Base-by-base conservation (phyloP, 306 rosid species). In the Ceratonia siliqua region DNA sequence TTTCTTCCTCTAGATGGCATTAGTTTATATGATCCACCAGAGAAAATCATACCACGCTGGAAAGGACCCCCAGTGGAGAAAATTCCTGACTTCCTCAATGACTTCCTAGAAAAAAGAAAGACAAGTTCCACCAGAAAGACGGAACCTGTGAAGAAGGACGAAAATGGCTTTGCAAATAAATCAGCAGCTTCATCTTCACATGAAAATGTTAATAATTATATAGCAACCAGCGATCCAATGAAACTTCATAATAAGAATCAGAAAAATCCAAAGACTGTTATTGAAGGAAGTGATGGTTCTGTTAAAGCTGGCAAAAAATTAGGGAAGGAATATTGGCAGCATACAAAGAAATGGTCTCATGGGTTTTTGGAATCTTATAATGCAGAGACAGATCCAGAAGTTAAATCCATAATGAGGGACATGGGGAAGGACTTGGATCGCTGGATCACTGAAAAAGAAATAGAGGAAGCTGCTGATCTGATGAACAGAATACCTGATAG, bases 321-420 rank as follows among this genome's bases (percentile, higher is more conserved):
- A 45, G 96, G 95, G 81, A 94, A 94, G 88, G 96, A 94, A 77
- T 91, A 85, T 88, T 94, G 97, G 96, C 91, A 94, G 70, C 98
- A 91, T 85, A 91, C 98, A 7, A 91, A 94, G 86, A 94, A 94
- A 82, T 94, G 98, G 97, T 91, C 98, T 24, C 84, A 17, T 61
- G 97, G 88, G 17, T 94, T 94, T 82, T 52, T 94, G 88, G 90
- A 94, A 12, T 88, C 88, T 72, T 91, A 90, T 84, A 94, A 91
- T 75, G 89, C 89, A 17, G 96, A 88, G 84, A 83, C 96, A 46
- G 98, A 91, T 58, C 95, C 95, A 43, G 97, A 91, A 85, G 73
- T 86, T 43, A 90, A 91, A 87, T 80, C 95, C 33, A 24, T 6
- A 32, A 94, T 94, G 98, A 88, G 68, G 75, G 93, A 86, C 58